These are phyloP conservation scores for Chlorella sp. DNA, from an alignment of 139 green algal species.

Conservation along the genomic window DNA sequence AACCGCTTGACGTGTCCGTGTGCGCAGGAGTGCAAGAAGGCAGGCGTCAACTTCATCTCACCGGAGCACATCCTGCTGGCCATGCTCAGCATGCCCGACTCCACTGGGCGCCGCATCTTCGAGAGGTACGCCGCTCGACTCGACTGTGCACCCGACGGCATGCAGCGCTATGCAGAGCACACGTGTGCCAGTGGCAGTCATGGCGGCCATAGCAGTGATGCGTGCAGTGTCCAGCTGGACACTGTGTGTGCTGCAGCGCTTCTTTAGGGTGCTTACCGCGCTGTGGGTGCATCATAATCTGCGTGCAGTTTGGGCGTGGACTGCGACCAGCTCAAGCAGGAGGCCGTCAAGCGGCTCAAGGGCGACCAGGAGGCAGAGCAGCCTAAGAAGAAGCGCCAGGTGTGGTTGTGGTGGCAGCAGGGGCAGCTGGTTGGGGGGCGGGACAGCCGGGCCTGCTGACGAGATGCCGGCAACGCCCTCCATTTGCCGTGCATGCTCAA, in stretches of 20 bases:
- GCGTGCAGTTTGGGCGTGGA: conserved; percentile 40
- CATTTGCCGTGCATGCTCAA: too few species aligned
- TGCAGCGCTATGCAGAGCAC: too few species aligned
- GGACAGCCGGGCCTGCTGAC: neutral
- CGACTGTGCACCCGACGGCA: neutral
- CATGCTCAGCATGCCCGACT: conserved; percentile 51
- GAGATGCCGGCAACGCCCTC: too few species aligned
- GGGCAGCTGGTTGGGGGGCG: too few species aligned
- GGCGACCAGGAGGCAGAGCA: conserved; percentile 49
- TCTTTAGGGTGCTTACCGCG: too few species aligned
- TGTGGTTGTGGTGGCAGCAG: neutral
- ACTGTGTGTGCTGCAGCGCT: too few species aligned
- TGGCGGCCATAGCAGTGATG: too few species aligned
- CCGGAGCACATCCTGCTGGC: conserved; percentile 89
- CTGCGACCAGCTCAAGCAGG: conserved; percentile 38
- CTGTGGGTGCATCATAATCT: too few species aligned
- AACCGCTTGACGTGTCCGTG: neutral
- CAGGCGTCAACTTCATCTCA: conserved; percentile 78
- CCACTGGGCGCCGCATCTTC: conserved; percentile 30
- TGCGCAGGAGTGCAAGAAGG: conserved; percentile 64
- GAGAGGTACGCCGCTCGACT: conserved; percentile 37
- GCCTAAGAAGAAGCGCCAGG: conserved; percentile 32
- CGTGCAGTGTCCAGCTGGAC: too few species aligned
- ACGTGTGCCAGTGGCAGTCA: too few species aligned
- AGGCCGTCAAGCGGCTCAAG: conserved; percentile 50